phyloP scores from a whole-genome alignment of 345 rosid genomes.

The Sapria himalayana region DNA sequence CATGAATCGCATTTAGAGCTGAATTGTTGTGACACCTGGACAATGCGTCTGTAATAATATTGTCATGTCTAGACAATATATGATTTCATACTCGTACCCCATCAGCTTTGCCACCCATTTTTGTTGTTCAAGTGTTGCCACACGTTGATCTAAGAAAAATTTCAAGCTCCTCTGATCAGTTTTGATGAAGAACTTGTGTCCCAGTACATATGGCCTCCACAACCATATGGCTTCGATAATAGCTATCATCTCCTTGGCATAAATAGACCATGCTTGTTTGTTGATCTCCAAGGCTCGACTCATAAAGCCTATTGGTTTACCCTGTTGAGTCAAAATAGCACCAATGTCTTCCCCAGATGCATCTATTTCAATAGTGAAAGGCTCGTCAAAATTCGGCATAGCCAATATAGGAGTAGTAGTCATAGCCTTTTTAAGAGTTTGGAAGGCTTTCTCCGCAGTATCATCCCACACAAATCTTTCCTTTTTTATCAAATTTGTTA shows the following conservation, averaged over 20 bases:
- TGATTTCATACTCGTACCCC: slow-evolving; percentile 1
- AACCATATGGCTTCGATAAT: neutral
- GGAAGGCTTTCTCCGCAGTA: neutral
- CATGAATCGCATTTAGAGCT: neutral
- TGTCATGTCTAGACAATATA: neutral
- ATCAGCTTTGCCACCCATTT: neutral
- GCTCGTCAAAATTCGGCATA: neutral
- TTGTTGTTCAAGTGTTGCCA: neutral
- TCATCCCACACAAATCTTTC: neutral
- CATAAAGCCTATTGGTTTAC: neutral
- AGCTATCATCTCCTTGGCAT: neutral
- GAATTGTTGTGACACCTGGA: neutral
- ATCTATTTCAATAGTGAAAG: neutral
- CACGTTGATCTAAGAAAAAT: neutral
- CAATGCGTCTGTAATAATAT: neutral
- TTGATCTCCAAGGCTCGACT: neutral
- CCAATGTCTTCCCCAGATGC: neutral
- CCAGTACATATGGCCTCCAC: neutral
- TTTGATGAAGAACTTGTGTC: neutral
- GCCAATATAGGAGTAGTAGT: neutral
- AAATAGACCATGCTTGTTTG: neutral
- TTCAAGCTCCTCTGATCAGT: neutral
- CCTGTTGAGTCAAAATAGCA: neutral
- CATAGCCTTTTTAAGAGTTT: neutral
- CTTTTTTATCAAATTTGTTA: slow-evolving; percentile 3